Conservation (phyloP, 306 rosid genomes). For the Cucurbita moschata region DNA sequence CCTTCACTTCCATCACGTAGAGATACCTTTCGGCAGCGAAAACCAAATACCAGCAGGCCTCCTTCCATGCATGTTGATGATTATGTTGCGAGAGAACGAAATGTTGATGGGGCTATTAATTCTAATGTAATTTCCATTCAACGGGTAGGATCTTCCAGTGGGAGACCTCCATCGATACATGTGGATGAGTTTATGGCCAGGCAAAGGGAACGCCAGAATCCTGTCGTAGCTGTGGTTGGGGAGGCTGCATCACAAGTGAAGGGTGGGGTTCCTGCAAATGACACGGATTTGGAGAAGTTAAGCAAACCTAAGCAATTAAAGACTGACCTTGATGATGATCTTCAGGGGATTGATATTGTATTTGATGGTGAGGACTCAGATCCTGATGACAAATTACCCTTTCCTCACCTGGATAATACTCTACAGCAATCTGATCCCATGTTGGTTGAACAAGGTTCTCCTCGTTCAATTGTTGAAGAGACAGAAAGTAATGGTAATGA, state of each 20-base stretch:
- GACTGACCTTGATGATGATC: slow-evolving; percentile 85
- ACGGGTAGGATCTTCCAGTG: slow-evolving; percentile 78
- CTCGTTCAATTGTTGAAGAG: slow-evolving; percentile 93
- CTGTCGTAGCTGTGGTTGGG: slow-evolving; percentile 53
- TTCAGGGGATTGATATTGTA: slow-evolving; percentile 90
- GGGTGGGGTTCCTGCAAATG: slow-evolving; percentile 37
- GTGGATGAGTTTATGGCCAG: slow-evolving; percentile 98
- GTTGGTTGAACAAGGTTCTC: slow-evolving; percentile 68
- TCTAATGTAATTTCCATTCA: slow-evolving; percentile 69
- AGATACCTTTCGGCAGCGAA: slow-evolving; percentile 92
- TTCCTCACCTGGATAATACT: slow-evolving; percentile 82
- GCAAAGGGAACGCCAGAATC: slow-evolving; percentile 94
- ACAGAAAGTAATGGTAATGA: slow-evolving; percentile 73
- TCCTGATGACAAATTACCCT: slow-evolving; percentile 77
- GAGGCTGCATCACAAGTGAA: slow-evolving; percentile 46
- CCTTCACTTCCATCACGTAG: slow-evolving; percentile 85
- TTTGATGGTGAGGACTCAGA: slow-evolving; percentile 94
- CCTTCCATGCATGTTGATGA: slow-evolving; percentile 99
- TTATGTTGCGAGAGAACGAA: slow-evolving; percentile 92
- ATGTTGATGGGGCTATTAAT: slow-evolving; percentile 55
- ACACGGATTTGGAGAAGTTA: slow-evolving; percentile 48
- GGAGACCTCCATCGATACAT: slow-evolving; percentile 96
- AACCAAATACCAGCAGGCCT: slow-evolving; percentile 98
- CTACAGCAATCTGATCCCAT: slow-evolving; percentile 68
- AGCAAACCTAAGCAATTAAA: slow-evolving; percentile 65